Conservation (phyloP, 345 rosid species). For the Syzygium jambos region DNA sequence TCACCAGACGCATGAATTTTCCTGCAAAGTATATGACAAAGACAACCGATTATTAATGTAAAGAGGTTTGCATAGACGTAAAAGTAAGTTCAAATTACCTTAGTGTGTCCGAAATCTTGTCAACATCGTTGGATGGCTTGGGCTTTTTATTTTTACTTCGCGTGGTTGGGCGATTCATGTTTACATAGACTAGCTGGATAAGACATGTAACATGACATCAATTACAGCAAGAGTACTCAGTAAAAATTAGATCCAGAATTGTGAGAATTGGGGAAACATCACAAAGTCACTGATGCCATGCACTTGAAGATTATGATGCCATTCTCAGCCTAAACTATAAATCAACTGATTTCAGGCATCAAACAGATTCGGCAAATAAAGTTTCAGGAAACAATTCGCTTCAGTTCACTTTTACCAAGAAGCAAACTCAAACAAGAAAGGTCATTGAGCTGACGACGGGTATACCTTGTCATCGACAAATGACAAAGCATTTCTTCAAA, state of each 20-base stretch:
- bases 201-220: not conserved
- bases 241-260: not conserved
- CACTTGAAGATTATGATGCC: not conserved
- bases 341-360: not conserved
- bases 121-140: not conserved
- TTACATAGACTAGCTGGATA: not conserved
- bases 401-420: not conserved
- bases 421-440: not conserved
- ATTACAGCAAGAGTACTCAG: not conserved
- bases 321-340: not conserved
- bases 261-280: not conserved
- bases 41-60: not conserved
- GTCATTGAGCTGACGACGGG: not conserved
- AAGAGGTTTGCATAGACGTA: not conserved
- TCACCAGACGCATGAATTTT: conserved; percentile 63
- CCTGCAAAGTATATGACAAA: conserved; percentile 19
- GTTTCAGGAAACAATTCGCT: not conserved
- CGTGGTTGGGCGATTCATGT: conserved; percentile 7
- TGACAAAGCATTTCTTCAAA: not conserved
- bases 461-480: not conserved
- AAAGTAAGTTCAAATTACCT: not conserved
- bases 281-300: not conserved
- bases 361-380: not conserved
- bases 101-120: not conserved
- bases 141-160: conserved; percentile 8